Base-by-base conservation (phyloP, 2,329 filamentous ascomycete species). In the Cytospora leucostoma region DNA sequence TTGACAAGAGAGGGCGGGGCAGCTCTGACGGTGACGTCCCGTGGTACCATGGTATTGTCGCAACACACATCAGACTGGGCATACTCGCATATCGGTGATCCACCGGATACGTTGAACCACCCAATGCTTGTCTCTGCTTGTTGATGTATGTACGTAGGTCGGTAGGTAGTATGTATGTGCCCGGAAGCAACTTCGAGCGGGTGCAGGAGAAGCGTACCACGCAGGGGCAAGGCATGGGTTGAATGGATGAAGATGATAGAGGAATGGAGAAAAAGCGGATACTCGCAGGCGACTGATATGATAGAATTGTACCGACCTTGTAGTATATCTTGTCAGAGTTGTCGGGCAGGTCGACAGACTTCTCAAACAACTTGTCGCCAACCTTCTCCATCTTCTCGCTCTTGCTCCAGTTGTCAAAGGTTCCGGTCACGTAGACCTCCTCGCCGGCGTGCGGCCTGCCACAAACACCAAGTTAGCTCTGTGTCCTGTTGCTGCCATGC, bases 361-460 rank as follows among this genome's bases (percentile, higher is more conserved):
- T 66, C 77, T 90, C 83, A 77, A 96, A 96, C 70, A 96, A 96
- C 70, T 83, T 71, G 67, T 87, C 81, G 73, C 84, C 90, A 49
- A 87, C 83, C 79, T 92, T 92, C 55, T 93, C 88, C 63, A 99
- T 84, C 80, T 90, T 86, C 75, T 94, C 86, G 62, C 87, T 92
- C 82, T 95, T 94, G 69, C 85, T 84, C 95, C 95, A 99, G 79
- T 92, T 85, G 79, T 98, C 94, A 75, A 98, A 98, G 67, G 91
- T 94, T 74, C 95, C 95, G 49, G 94, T 98, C 71, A 98, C 95
- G 77, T 90, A 94, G 76, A 98, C 94, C 74, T 96, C 90, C 70
- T 88, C 84, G 74, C 91, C 93, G 71, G 87, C 82, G 76, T 95
- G 88, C 74, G 89, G 87, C 94, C 94, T 97, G 78, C 70, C 33